A percentile compares a stretch with the other conserved stretches of the same genome.
phyloP scores from a whole-genome alignment of 2,329 filamentous ascomycete genomes.

The Aspergillus sp. region DNA sequence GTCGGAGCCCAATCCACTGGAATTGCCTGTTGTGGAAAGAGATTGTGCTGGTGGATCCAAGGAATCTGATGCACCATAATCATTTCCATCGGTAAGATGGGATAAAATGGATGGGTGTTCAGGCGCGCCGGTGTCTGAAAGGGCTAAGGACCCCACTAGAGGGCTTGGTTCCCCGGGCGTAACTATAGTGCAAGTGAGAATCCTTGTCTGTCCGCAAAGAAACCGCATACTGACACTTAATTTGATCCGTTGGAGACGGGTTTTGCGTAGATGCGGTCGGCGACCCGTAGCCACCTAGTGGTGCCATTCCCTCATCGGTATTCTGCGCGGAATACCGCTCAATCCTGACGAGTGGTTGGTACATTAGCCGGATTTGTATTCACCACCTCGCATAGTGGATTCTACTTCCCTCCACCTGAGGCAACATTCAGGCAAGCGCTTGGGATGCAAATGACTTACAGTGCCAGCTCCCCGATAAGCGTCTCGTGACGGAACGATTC shows the following conservation, averaged over 20 bases:
- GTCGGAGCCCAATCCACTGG: neutral
- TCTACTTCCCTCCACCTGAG: neutral
- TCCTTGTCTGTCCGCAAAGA: neutral
- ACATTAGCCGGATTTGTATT: neutral
- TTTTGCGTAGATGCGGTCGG: neutral
- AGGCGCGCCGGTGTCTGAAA: neutral
- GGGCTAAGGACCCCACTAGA: neutral
- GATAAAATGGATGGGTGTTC: neutral
- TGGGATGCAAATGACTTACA: constrained; percentile 57
- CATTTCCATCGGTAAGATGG: neutral
- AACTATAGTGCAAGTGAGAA: neutral
- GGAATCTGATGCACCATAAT: neutral
- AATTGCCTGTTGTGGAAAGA: neutral
- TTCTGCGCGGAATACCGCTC: constrained; percentile 7
- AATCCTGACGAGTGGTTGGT: constrained; percentile 2
- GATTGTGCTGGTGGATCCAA: neutral
- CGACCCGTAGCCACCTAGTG: neutral
- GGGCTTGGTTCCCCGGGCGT: neutral
- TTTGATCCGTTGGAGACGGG: neutral
- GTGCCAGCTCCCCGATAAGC: constrained; percentile 74
- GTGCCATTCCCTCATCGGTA: neutral
- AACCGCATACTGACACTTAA: neutral
- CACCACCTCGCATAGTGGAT: neutral
- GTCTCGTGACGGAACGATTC: constrained; percentile 90
- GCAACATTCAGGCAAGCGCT: neutral